A percentile compares a stretch with the other conserved stretches of the same genome.
Conservation (phyloP, 768 basidiomycete genomes). For the Pulveroboletus sp. region DNA sequence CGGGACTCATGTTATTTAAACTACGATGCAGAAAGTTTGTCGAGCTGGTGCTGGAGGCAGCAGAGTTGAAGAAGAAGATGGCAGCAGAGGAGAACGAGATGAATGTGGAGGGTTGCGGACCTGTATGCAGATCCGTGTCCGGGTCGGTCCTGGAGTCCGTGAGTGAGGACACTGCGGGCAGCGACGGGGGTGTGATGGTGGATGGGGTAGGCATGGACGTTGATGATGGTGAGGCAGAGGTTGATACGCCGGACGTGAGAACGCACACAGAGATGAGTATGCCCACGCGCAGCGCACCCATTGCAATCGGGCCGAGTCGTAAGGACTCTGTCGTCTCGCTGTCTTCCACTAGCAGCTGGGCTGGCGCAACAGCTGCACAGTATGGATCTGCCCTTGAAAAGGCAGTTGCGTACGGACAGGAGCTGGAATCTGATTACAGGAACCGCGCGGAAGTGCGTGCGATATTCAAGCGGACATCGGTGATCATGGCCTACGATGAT, state of each 20-base stretch:
- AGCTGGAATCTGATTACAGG: constrained; percentile 66
- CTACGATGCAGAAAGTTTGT: constrained; percentile 83
- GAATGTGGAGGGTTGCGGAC: constrained; percentile 26
- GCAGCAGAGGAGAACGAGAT: constrained; percentile 38
- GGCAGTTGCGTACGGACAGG: constrained; percentile 74
- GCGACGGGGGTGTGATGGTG: constrained; percentile 42
- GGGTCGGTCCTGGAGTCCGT: constrained; percentile 26
- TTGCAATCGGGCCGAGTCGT: constrained; percentile 30
- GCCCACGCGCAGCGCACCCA: constrained; percentile 22
- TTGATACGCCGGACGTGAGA: constrained; percentile 17
- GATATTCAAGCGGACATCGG: constrained; percentile 71
- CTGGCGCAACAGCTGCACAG: constrained; percentile 31
- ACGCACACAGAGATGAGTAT: constrained; percentile 10
- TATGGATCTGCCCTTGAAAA: constrained; percentile 60
- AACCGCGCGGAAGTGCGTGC: constrained; percentile 60
- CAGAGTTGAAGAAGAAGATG: constrained; percentile 65
- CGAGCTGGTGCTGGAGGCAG: constrained; percentile 72
- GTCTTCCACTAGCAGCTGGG: constrained; percentile 23
- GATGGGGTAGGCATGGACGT: constrained; percentile 61
- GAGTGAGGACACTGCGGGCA: constrained; percentile 34
- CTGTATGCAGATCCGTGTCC: constrained; percentile 24
- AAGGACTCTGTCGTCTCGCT: constrained; percentile 28
- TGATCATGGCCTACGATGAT: constrained; percentile 77
- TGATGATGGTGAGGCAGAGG: constrained; percentile 34
- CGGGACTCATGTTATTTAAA: constrained; percentile 75